Evolutionary conservation across 768 basidiomycete species (phyloP).

Genomic region (Lactarius sanguifluus): DNA sequence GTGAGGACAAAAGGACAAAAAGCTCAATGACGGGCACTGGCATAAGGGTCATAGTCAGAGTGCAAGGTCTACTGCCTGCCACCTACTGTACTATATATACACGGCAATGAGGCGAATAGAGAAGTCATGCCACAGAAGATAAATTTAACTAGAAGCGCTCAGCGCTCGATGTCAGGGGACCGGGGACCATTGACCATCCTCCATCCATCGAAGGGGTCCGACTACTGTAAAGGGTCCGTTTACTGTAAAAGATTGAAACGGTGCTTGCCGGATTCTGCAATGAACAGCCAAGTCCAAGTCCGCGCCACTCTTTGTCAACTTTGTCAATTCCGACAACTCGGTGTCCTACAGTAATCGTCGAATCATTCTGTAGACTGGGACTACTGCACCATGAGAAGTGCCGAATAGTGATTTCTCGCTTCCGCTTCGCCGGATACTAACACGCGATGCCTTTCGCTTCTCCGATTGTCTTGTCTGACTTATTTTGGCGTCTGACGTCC

Average conservation of each 20-base stretch:
- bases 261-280: no score
- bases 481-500: no score
- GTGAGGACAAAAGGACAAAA: background rate
- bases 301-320: background rate
- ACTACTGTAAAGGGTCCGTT: no score
- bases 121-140: background rate
- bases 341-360: background rate
- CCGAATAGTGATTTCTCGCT: no score
- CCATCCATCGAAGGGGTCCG: no score
- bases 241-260: no score
- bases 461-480: no score
- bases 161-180: no score
- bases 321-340: background rate
- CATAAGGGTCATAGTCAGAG: background rate
- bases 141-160: no score
- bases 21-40: background rate
- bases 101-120: background rate
- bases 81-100: background rate
- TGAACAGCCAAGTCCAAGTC: no score
- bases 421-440: background rate
- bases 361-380: background rate
- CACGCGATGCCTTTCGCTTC: conserved; percentile 4
- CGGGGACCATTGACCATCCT: no score
- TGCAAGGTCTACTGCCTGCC: no score
- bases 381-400: background rate